Base-by-base conservation (phyloP, 1,139 yeast genomes). In the Candida gigantensis region DNA sequence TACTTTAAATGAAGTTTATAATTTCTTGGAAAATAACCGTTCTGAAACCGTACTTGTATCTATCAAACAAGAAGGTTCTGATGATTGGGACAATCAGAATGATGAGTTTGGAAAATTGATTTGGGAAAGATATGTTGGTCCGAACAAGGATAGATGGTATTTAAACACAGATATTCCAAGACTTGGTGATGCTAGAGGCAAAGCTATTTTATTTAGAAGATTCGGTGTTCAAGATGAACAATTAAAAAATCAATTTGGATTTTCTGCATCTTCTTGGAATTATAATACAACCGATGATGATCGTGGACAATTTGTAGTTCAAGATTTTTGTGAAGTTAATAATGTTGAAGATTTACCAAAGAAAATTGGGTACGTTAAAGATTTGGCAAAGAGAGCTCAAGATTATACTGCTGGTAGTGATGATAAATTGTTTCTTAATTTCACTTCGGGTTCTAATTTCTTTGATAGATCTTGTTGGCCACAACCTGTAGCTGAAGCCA, bases 401-500 rank as follows among this genome's bases (percentile, higher is more conserved):
- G 67, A 73, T 21, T 76, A 77, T 61, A 75, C 76, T 53, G 61
- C 73, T 25, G 53, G 62, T 38, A 51, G 62, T 33, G 75, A 76
- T 47, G 70, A 77, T 37, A 83, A 82, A 60, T 63, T 84, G 47
- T 84, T 78, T 51, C 60, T 85, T 47, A 85, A 84, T 62, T 85
- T 82, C 57, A 79, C 88, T 42, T 77, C 89, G 2, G 94, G 85
- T 18, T 74, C 90, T 30, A 83, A 82, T 59, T 81, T 84, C 58
- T 81, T 80, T 57, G 79, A 82, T 59, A 78, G 72, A 36, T 73
- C 66, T 37, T 83, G 88, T 57, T 85, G 94, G 95, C 94, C 94
- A 1, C 71, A 75, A 43, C 72, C 74, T 47, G 77, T 84, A 41
- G 78, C 89, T 23, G 61, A 69, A 39, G 79, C 79, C 20, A 65